Evolutionary conservation across 345 rosid genomes (phyloP).

Genomic region (Kandelia obovata): DNA sequence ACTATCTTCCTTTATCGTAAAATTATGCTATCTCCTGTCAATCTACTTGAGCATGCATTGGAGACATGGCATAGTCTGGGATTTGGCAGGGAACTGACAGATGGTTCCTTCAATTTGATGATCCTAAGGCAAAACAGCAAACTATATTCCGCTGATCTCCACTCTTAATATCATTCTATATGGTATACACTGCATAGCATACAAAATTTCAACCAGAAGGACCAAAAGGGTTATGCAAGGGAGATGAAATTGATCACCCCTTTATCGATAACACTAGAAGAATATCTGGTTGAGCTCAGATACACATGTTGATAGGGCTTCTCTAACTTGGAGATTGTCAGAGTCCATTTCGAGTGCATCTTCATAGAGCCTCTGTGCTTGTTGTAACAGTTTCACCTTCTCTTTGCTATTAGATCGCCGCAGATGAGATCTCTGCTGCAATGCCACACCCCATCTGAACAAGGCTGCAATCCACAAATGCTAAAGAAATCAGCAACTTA

Average conservation of each 20-base stretch:
- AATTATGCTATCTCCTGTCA: too few species aligned
- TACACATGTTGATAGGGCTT: constrained; percentile 50
- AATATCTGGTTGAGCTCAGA: constrained; percentile 47
- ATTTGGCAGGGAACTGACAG: too few species aligned
- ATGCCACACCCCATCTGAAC: constrained; percentile 58
- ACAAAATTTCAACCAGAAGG: too few species aligned
- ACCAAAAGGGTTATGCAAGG: background rate
- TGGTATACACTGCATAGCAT: too few species aligned
- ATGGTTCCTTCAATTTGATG: background rate
- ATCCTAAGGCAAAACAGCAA: too few species aligned
- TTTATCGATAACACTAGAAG: constrained; percentile 5
- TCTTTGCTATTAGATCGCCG: constrained; percentile 48
- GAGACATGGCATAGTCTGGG: too few species aligned
- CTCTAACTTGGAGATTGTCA: constrained; percentile 43
- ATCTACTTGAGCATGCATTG: too few species aligned
- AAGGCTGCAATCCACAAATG: constrained; percentile 42
- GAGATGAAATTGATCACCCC: background rate
- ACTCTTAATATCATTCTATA: background rate
- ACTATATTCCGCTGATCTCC: background rate
- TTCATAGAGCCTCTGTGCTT: constrained; percentile 60
- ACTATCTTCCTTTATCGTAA: too few species aligned
- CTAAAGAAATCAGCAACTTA: background rate
- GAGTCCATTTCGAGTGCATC: constrained; percentile 64
- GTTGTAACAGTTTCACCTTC: constrained; percentile 56
- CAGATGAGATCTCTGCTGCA: constrained; percentile 69